Conservation (phyloP, 2,329 filamentous ascomycete species). For the Claviceps sp. region DNA sequence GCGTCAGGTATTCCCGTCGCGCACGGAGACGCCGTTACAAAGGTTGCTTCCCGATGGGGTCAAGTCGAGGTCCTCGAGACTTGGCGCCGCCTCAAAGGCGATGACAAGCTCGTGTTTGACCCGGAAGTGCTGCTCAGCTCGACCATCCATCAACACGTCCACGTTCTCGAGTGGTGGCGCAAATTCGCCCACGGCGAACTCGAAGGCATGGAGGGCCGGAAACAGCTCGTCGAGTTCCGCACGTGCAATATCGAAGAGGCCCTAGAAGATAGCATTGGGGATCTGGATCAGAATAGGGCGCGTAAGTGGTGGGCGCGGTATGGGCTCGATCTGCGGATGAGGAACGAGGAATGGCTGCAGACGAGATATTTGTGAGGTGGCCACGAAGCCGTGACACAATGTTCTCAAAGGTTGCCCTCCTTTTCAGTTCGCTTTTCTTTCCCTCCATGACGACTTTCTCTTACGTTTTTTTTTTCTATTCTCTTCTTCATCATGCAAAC, state of each 20-base stretch:
- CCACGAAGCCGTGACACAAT: neutral
- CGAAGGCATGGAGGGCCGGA: conserved; percentile 38
- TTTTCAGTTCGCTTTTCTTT: too few relatives aligned
- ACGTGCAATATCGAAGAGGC: conserved; percentile 94
- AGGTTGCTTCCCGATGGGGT: conserved; percentile 72
- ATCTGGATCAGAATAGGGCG: conserved; percentile 49
- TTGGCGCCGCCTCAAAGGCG: conserved; percentile 61
- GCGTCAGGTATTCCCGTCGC: conserved; percentile 64
- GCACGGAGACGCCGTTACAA: conserved; percentile 70
- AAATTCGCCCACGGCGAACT: conserved; percentile 45
- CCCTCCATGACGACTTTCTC: too few relatives aligned
- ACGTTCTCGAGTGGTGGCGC: conserved; percentile 89
- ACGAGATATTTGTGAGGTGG: conserved; percentile 41
- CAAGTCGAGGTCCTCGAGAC: conserved; percentile 72
- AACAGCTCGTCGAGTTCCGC: conserved; percentile 74
- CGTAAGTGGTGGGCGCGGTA: conserved; percentile 80
- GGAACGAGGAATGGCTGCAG: conserved; percentile 84
- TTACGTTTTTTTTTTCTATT: too few relatives aligned
- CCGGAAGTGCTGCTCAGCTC: conserved; percentile 73
- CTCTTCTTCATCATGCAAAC: too few relatives aligned
- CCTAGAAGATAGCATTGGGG: conserved; percentile 70
- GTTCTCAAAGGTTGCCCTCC: too few relatives aligned
- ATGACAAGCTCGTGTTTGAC: conserved; percentile 57
- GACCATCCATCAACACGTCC: conserved; percentile 73
- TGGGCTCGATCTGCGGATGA: conserved; percentile 66